Evolutionary conservation across 2,329 filamentous ascomycete species (phyloP), one percentile per base, ranked within the genome.

Genomic region (Fusarium sp.): DNA sequence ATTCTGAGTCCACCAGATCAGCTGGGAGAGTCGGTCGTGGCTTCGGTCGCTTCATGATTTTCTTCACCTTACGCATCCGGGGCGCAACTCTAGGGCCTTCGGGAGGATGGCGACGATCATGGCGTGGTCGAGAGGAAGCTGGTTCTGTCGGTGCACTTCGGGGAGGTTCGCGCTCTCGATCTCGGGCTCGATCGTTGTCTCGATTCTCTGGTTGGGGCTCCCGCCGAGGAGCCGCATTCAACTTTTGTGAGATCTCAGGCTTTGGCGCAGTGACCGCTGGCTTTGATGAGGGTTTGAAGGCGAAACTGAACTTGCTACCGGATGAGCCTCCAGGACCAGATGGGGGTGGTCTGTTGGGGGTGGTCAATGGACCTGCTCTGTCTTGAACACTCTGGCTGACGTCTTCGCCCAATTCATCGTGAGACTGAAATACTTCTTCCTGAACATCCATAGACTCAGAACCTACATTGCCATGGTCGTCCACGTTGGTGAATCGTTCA

Each of bases 231-330:
- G 87, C 85, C 27, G 90, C 89, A 78, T 92, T 95, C 62, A 92
- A 87, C 75, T 91, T 91, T 72, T 90, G 88, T 0, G 90, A 91
- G 58, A 92, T 92, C 72, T 92, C 90, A 5, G 87, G 88, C 71
- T 91, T 91, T 6, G 89, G 89, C 17, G 85, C 84, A 13, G 89
- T 83, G 18, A 88, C 83, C 4, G 86, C 81, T 12, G 86, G 83
- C 74, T 91, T 91, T 15, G 86, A 87, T 45, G 92, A 88, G 14
- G 91, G 88, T 80, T 98, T 98, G 81, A 98, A 94, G 3, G 94
- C 94, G 80, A 98, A 98, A 80, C 94, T 97, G 78, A 98, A 97
- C 82, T 95, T 96, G 47, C 90, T 89, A 41, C 90, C 90, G 59
- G 84, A 83, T 4, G 83, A 80, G 20, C 80, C 80, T 7, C 87